Conservation (phyloP, 345 rosid genomes). For the Trapa bicornis region DNA sequence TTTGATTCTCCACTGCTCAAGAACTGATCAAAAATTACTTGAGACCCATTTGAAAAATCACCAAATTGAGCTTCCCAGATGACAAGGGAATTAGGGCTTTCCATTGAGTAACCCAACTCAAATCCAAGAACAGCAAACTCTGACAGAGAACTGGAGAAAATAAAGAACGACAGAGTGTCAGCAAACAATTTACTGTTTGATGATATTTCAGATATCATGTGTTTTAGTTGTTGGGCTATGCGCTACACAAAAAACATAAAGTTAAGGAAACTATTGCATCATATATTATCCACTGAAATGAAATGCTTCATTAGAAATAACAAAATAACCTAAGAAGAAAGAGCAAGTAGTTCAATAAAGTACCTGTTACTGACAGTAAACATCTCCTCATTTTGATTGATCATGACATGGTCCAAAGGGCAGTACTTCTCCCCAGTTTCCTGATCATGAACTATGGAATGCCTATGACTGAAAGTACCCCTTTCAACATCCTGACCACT, state of each 20-base stretch:
- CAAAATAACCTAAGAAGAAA: background rate
- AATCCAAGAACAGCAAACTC: constrained; percentile 18
- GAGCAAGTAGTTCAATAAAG: background rate
- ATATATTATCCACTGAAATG: background rate
- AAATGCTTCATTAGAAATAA: background rate
- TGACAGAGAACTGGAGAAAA: constrained; percentile 10
- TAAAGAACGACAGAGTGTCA: background rate
- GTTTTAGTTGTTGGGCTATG: background rate
- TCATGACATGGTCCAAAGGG: constrained; percentile 14
- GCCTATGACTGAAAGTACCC: constrained; percentile 17
- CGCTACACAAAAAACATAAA: background rate
- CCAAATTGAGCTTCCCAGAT: constrained; percentile 19
- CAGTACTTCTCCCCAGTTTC: constrained; percentile 16
- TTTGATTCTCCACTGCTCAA: constrained; percentile 17
- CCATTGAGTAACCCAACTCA: constrained; percentile 22
- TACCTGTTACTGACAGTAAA: constrained; percentile 19
- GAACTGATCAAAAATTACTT: constrained; percentile 18
- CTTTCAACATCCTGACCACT: constrained; percentile 19
- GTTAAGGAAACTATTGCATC: background rate
- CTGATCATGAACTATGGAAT: constrained; percentile 15
- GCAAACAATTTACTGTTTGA: background rate
- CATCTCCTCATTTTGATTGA: constrained; percentile 19
- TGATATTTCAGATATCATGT: background rate
- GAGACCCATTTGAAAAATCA: constrained; percentile 18
- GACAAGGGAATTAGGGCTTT: constrained; percentile 14